Evolutionary conservation across 2,329 filamentous ascomycete species (phyloP).

Genomic region (Calonectria henricotiae): DNA sequence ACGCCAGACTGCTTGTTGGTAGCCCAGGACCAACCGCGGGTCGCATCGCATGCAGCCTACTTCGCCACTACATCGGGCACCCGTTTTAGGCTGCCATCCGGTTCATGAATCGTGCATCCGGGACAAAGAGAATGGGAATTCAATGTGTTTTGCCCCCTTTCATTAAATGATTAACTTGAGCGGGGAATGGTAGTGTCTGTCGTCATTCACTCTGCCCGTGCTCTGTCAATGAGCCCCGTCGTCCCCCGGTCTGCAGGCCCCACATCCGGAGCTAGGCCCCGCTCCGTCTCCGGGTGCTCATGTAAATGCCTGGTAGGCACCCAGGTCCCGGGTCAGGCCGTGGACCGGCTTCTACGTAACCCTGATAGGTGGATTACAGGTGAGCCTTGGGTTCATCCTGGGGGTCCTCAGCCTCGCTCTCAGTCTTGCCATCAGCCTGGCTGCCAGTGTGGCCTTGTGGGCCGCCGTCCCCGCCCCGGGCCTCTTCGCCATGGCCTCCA

Average conservation of each 20-base stretch:
- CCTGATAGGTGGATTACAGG: not conserved
- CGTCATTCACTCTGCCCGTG: not conserved
- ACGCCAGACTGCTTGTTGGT: constrained; percentile 28
- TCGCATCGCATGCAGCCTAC: constrained; percentile 28
- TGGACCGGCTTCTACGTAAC: too few relatives aligned
- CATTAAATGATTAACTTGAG: not conserved
- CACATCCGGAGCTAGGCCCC: constrained; percentile 13
- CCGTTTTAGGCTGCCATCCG: constrained; percentile 14
- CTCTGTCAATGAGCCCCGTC: not conserved
- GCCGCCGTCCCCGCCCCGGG: not conserved
- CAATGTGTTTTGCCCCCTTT: not conserved
- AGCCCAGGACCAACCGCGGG: constrained; percentile 21
- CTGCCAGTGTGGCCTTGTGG: constrained; percentile 1
- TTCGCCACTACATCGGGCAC: constrained; percentile 25
- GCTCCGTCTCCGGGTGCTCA: not conserved
- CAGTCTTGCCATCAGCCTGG: not conserved
- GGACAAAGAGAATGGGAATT: not conserved
- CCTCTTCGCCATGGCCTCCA: not conserved
- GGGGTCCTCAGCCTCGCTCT: not conserved
- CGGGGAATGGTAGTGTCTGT: not conserved
- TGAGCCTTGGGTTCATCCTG: not conserved
- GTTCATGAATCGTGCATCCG: not conserved
- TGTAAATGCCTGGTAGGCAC: not conserved
- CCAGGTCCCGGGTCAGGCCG: not conserved
- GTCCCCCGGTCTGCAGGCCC: not conserved